Percentiles rank a stretch among this genome's conserved stretches.
Evolutionary conservation across 2,329 filamentous ascomycete species (phyloP).

Genomic region (Beauveria brongniartii): DNA sequence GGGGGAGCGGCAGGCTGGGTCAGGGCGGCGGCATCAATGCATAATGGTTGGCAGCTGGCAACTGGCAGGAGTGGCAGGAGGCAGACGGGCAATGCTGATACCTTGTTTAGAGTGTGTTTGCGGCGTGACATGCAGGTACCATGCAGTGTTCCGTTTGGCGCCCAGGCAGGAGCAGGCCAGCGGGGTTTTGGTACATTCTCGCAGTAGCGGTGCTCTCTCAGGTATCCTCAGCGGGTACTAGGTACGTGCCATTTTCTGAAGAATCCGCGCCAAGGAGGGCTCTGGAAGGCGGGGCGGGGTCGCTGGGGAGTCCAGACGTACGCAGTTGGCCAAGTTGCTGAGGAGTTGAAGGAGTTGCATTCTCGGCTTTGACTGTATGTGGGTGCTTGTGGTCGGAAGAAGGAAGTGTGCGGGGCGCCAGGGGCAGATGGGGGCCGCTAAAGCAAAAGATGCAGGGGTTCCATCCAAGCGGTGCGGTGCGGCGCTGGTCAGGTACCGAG

Average conservation of each 20-base stretch:
- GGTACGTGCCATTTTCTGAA: neutral
- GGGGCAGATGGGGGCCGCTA: neutral
- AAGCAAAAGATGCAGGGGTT: neutral
- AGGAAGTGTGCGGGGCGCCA: neutral
- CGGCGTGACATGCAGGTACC: constrained; percentile 1
- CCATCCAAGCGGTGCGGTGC: neutral
- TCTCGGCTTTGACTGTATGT: too few relatives aligned
- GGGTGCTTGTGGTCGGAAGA: neutral
- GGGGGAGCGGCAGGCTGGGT: neutral
- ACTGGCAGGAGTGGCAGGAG: neutral
- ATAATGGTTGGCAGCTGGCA: neutral
- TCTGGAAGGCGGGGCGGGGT: neutral
- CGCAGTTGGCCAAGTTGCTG: neutral
- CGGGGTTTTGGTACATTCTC: neutral
- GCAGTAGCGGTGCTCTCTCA: neutral
- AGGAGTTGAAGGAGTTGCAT: too few relatives aligned
- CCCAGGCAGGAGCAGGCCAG: neutral
- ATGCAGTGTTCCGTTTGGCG: neutral
- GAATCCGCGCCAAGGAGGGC: neutral
- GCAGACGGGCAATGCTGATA: neutral
- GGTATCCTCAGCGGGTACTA: neutral
- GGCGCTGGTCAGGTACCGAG: neutral
- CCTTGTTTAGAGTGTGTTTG: neutral
- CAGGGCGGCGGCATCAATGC: neutral
- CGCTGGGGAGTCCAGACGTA: neutral